These are phyloP conservation scores for Suillus lakei DNA, from an alignment of 768 basidiomycete species.

Conservation along the genomic window DNA sequence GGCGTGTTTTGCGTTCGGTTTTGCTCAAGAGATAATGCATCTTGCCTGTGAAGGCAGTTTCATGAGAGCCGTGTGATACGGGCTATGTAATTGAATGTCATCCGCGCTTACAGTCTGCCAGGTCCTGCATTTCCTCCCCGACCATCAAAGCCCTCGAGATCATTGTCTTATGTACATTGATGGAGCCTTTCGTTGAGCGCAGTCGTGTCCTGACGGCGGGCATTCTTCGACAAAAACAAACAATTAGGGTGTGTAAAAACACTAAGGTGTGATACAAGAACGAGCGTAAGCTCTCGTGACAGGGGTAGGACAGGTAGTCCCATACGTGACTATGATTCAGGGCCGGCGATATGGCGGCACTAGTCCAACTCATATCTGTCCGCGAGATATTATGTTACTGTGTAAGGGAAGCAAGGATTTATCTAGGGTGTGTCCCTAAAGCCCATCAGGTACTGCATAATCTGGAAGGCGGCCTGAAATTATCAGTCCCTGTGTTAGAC, in stretches of 20 bases:
- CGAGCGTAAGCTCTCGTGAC: neutral
- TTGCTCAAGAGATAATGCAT: slow-evolving; percentile 19
- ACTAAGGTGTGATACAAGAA: neutral
- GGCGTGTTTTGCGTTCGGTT: slow-evolving; percentile 22
- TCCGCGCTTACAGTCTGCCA: slow-evolving; percentile 8
- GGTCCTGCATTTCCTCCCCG: slow-evolving; percentile 3
- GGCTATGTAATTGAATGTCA: neutral
- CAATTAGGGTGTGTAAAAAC: neutral
- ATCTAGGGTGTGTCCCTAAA: no score
- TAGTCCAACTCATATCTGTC: neutral
- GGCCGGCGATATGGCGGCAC: neutral
- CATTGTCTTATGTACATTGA: neutral
- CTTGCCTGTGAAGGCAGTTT: slow-evolving; percentile 9
- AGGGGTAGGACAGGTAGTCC: neutral
- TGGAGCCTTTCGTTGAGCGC: neutral
- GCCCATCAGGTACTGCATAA: no score
- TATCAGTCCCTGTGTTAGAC: no score
- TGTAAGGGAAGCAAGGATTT: no score
- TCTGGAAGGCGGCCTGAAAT: no score
- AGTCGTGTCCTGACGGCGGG: slow-evolving; percentile 3
- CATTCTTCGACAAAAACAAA: neutral
- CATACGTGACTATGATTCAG: neutral
- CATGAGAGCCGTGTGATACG: neutral
- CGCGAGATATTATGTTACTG: neutral
- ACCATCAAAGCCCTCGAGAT: neutral